Conservation (phyloP, 192 early-diverging fungal genomes). For the Umbelopsis isabellina region DNA sequence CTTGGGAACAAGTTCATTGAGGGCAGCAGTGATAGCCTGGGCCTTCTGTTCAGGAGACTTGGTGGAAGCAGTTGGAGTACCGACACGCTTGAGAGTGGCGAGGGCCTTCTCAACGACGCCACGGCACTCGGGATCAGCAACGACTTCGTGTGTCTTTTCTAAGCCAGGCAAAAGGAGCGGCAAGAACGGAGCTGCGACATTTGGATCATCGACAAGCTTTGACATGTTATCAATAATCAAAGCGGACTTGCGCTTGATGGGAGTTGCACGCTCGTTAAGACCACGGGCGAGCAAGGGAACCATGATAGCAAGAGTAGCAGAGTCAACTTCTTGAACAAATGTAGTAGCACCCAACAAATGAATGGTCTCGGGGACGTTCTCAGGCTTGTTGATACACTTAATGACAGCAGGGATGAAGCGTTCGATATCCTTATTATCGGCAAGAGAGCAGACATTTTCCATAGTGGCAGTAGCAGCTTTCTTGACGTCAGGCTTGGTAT, state of each 20-base stretch:
- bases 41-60: constrained; percentile 52
- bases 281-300: constrained; percentile 75
- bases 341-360: constrained; percentile 81
- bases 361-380: constrained; percentile 78
- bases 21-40: constrained; percentile 51
- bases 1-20: constrained; percentile 55
- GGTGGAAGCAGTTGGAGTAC: constrained; percentile 52
- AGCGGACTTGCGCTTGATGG: constrained; percentile 75
- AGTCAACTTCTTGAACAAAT: constrained; percentile 78
- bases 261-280: constrained; percentile 67
- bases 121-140: constrained; percentile 80
- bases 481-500: constrained; percentile 78
- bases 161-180: constrained; percentile 76
- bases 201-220: constrained; percentile 84
- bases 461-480: constrained; percentile 66
- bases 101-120: constrained; percentile 66
- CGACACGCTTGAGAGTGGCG: constrained; percentile 68
- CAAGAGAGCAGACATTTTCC: constrained; percentile 64
- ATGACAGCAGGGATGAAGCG: constrained; percentile 77
- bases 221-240: constrained; percentile 93
- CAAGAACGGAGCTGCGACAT: constrained; percentile 79
- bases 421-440: constrained; percentile 82
- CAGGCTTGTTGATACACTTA: constrained; percentile 75
- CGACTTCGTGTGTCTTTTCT: constrained; percentile 75
- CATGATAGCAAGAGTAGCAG: constrained; percentile 81